A percentile compares a stretch with the other conserved stretches of the same genome.
phyloP scores from a whole-genome alignment of 805 yeast species.

The Sugiyamaella floridensis region DNA sequence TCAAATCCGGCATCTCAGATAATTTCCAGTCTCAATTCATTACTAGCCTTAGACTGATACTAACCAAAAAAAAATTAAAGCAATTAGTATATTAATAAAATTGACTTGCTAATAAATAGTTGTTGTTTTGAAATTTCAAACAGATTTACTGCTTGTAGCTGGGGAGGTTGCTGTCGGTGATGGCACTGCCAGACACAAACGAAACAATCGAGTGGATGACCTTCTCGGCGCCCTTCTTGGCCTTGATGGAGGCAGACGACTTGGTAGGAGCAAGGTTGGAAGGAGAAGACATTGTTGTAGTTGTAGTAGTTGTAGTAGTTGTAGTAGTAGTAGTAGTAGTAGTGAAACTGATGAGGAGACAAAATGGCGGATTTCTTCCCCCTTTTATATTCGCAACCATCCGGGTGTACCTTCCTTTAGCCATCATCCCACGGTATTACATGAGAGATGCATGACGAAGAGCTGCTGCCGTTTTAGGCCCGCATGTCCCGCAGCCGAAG shows the following conservation, averaged over 20 bases:
- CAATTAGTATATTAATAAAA: too few relatives aligned
- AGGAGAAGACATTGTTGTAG: not conserved
- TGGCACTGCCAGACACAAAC: slow-evolving; percentile 3
- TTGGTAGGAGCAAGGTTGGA: slow-evolving; percentile 1
- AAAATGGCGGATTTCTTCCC: not conserved
- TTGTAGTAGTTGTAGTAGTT: not conserved
- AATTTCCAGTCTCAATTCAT: too few relatives aligned
- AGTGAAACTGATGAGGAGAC: not conserved
- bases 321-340: not conserved
- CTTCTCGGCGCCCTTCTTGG: slow-evolving; percentile 8
- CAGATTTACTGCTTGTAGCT: not conserved
- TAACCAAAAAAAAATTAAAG: too few relatives aligned
- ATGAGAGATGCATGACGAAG: not conserved
- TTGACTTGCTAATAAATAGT: not conserved
- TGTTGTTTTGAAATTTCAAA: not conserved
- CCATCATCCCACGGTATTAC: not conserved
- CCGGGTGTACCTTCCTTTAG: not conserved
- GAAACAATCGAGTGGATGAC: not conserved
- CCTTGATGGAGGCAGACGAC: slow-evolving; percentile 7
- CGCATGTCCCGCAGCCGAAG: not conserved
- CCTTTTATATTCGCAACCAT: not conserved
- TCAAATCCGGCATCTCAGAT: too few relatives aligned
- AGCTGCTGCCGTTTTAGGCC: not conserved
- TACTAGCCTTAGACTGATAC: too few relatives aligned
- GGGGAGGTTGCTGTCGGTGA: slow-evolving; percentile 2